Evolutionary conservation across 768 basidiomycete genomes (phyloP).

Genomic region (Cubamyces lactineus): DNA sequence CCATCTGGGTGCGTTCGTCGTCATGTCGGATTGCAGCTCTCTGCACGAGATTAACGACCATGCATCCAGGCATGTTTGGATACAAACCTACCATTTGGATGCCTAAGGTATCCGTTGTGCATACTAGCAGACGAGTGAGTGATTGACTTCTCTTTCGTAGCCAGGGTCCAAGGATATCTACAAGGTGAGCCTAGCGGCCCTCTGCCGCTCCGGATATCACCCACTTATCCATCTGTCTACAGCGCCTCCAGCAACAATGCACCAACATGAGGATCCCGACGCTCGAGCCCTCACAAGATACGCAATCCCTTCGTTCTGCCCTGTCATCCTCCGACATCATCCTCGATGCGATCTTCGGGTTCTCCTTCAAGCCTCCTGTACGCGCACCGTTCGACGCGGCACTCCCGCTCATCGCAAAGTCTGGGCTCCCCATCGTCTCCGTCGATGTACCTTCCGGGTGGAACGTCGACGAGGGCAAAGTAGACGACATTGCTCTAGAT

Average conservation of each 20-base stretch:
- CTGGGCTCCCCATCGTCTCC: constrained; percentile 81
- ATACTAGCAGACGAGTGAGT: not conserved
- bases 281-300: constrained; percentile 53
- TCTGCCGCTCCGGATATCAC: not conserved
- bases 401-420: constrained; percentile 64
- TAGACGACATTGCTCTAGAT: constrained; percentile 56
- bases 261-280: constrained; percentile 85
- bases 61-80: constrained; percentile 78
- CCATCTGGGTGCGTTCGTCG: constrained; percentile 66
- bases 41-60: not conserved
- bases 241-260: constrained; percentile 87
- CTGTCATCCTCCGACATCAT: constrained; percentile 75
- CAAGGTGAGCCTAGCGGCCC: constrained; percentile 49
- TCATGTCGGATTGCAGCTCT: too few relatives aligned
- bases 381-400: constrained; percentile 85
- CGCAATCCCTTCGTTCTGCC: constrained; percentile 49
- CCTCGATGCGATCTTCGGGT: constrained; percentile 96
- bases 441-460: constrained; percentile 98
- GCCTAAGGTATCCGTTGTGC: constrained; percentile 69
- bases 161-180: constrained; percentile 94
- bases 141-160: constrained; percentile 41
- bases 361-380: constrained; percentile 92
- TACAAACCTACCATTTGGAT: constrained; percentile 89
- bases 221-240: not conserved
- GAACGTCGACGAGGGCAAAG: constrained; percentile 85